phyloP scores from a whole-genome alignment of 2,329 filamentous ascomycete genomes.

The Westerdykella aurantiaca region DNA sequence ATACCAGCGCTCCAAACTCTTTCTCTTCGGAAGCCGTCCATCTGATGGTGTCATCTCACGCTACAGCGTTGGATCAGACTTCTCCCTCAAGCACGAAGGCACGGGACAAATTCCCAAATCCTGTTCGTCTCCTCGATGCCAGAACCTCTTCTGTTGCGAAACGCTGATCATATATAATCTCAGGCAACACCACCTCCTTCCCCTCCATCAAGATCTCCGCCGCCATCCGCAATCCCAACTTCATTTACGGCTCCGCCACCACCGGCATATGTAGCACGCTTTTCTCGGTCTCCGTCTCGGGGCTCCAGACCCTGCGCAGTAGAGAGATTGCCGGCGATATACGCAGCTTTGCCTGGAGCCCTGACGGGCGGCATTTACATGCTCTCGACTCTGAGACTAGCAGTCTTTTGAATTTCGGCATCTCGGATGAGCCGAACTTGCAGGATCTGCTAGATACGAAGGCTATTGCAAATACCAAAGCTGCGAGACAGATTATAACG shows the following conservation, averaged over 20 bases:
- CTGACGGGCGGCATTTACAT: slow-evolving; percentile 15
- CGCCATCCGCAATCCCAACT: slow-evolving; percentile 6
- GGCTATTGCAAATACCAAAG: slow-evolving; percentile 13
- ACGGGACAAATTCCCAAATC: slow-evolving; percentile 14
- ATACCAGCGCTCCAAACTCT: slow-evolving; percentile 11
- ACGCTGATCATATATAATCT: background rate
- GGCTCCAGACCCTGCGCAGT: slow-evolving; percentile 12
- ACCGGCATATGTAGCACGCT: slow-evolving; percentile 18
- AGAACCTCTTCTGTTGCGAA: background rate
- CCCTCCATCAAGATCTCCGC: slow-evolving; percentile 10
- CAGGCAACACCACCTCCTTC: slow-evolving; percentile 19
- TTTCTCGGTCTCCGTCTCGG: slow-evolving; percentile 13
- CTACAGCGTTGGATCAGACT: slow-evolving; percentile 12
- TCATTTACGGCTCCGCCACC: slow-evolving; percentile 17
- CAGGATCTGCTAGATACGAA: slow-evolving; percentile 11
- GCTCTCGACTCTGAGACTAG: slow-evolving; percentile 16
- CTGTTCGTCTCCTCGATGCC: slow-evolving; percentile 9
- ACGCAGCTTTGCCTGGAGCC: slow-evolving; percentile 17
- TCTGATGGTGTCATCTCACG: slow-evolving; percentile 14
- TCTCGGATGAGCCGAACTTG: slow-evolving; percentile 9
- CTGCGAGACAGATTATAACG: slow-evolving; percentile 14
- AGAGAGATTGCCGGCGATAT: slow-evolving; percentile 17
- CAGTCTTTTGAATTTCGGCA: slow-evolving; percentile 19
- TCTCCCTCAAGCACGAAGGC: slow-evolving; percentile 14
- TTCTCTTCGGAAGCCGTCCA: slow-evolving; percentile 16